Percentiles rank a stretch among this genome's conserved stretches.
These are phyloP conservation scores for Zea mays DNA, from an alignment of 176 grass and related monocot genomes.

Conservation along the genomic window DNA sequence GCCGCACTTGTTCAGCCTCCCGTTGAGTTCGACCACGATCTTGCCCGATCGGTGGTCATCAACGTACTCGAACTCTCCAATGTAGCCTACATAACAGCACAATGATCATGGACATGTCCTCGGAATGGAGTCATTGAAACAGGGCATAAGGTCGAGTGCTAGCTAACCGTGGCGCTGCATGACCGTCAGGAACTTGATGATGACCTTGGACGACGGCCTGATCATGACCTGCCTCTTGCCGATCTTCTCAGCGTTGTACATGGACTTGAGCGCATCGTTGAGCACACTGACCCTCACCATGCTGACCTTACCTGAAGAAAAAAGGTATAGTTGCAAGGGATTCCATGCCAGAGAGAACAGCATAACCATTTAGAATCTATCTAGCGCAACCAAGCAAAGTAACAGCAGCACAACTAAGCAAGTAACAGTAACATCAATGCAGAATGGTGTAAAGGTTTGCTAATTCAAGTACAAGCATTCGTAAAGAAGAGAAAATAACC, in stretches of 20 bases:
- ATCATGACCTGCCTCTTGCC: constrained; percentile 81
- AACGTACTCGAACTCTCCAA: constrained; percentile 73
- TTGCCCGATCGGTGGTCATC: constrained; percentile 76
- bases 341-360: background rate
- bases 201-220: constrained; percentile 76
- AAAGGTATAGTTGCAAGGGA: background rate
- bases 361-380: background rate
- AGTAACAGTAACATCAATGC: background rate
- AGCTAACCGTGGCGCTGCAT: constrained; percentile 78
- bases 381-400: background rate
- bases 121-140: background rate
- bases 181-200: constrained; percentile 75
- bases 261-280: constrained; percentile 78
- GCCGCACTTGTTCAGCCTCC: constrained; percentile 76
- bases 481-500: background rate
- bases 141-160: background rate
- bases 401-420: background rate
- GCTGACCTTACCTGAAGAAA: constrained; percentile 29
- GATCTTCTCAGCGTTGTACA: constrained; percentile 88
- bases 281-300: constrained; percentile 82
- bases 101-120: background rate
- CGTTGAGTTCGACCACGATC: constrained; percentile 72
- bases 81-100: constrained; percentile 47
- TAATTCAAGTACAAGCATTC: background rate
- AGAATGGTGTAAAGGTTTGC: background rate